These are phyloP conservation scores for Aquanectria penicillioides DNA, from an alignment of 2,329 filamentous ascomycete genomes.

Conservation along the genomic window DNA sequence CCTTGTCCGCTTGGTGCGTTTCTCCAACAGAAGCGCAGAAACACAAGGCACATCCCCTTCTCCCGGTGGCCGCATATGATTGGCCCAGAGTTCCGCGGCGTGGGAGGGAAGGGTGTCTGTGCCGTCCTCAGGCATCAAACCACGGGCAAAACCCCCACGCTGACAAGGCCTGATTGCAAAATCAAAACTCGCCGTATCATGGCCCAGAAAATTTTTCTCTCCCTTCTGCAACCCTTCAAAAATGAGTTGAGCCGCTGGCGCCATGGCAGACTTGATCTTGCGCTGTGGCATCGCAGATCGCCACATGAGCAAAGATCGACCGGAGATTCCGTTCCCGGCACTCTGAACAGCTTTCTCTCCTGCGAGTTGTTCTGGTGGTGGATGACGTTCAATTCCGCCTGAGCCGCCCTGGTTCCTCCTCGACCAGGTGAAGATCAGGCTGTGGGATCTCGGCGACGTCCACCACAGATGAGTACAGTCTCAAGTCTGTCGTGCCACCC, in stretches of 20 bases:
- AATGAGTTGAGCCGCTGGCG: constrained; percentile 30
- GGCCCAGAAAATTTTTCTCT: constrained; percentile 25
- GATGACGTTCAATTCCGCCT: not conserved
- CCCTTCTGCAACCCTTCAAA: constrained; percentile 36
- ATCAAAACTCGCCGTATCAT: constrained; percentile 41
- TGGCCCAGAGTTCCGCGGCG: not conserved
- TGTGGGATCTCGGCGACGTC: constrained; percentile 12
- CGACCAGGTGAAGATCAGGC: not conserved
- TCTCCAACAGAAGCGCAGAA: not conserved
- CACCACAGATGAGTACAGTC: not conserved
- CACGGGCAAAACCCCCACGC: constrained; percentile 38
- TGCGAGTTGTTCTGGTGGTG: constrained; percentile 4
- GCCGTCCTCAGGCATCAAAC: constrained; percentile 19
- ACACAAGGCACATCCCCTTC: not conserved
- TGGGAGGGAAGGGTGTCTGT: constrained; percentile 25
- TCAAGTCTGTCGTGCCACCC: not conserved
- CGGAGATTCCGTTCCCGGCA: constrained; percentile 14
- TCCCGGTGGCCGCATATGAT: not conserved
- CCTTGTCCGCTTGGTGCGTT: not conserved
- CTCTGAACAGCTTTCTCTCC: not conserved
- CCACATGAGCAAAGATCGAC: constrained; percentile 14
- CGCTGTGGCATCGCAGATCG: constrained; percentile 33
- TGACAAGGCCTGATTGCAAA: constrained; percentile 43
- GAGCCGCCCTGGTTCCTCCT: not conserved
- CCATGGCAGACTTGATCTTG: constrained; percentile 26